A percentile compares a stretch with the other conserved stretches of the same genome.
phyloP scores from a whole-genome alignment of 352 stramenopile species.

The Pythium sukuiense region DNA sequence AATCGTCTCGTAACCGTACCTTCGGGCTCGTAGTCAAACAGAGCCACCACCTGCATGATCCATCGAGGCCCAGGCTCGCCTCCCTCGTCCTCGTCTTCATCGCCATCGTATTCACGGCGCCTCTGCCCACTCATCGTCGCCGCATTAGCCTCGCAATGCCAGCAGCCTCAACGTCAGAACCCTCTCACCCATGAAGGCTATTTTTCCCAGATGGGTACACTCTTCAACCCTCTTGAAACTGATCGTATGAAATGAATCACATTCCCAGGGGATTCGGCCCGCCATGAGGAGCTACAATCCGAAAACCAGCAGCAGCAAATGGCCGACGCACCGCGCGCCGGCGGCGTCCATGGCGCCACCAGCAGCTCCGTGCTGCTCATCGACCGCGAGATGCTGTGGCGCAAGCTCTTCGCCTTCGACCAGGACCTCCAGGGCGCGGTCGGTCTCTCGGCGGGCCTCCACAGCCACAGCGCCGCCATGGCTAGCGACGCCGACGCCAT shows the following conservation, averaged over 20 bases:
- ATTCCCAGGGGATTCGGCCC: not conserved
- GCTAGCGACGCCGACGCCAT: conserved; percentile 17
- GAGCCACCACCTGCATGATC: conserved; percentile 50
- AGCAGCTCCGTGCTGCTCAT: conserved; percentile 46
- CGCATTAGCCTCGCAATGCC: not conserved
- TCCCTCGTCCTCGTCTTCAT: not conserved
- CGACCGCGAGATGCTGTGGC: conserved; percentile 62
- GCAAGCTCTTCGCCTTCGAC: conserved; percentile 71
- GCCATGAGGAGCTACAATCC: not conserved
- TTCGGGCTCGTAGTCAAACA: conserved; percentile 71
- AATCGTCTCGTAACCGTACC: too few species aligned
- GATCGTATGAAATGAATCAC: not conserved
- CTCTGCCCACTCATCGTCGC: conserved; percentile 13
- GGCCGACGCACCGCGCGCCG: not conserved
- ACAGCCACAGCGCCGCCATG: conserved; percentile 9
- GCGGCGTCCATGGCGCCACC: not conserved
- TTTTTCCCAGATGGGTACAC: conserved; percentile 6
- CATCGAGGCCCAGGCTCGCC: conserved; percentile 10
- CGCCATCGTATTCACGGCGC: not conserved
- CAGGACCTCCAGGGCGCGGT: conserved; percentile 11
- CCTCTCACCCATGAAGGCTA: not conserved
- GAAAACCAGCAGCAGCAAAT: not conserved
- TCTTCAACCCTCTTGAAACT: not conserved
- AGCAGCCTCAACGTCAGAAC: not conserved
- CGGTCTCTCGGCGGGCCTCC: not conserved